Conservation (phyloP, 495 filamentous ascomycete genomes). For the Bathelium albidoporum region DNA sequence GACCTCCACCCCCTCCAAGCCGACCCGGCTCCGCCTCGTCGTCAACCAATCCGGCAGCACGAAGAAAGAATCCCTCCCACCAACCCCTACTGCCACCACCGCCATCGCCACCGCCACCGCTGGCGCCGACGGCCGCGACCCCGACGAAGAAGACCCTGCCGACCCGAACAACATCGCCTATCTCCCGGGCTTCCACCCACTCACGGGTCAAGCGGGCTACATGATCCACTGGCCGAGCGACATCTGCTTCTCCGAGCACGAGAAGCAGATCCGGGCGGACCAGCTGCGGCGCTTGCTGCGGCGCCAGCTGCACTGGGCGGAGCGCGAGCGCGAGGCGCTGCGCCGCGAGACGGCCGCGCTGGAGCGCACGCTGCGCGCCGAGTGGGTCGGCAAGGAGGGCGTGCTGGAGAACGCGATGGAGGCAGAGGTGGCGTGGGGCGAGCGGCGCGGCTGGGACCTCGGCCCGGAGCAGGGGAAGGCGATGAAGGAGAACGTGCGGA, state of each 20-base stretch:
- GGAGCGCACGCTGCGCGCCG: constrained; percentile 56
- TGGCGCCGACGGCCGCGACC: constrained; percentile 23
- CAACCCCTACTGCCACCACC: constrained; percentile 8
- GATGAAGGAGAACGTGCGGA: background rate
- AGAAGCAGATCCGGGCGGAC: constrained; percentile 56
- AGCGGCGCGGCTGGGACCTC: background rate
- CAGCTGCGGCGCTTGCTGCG: constrained; percentile 65
- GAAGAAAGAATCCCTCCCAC: constrained; percentile 15
- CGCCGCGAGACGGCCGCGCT: constrained; percentile 48
- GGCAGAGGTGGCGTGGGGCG: constrained; percentile 35
- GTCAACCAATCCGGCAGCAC: constrained; percentile 15
- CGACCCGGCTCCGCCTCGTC: constrained; percentile 24
- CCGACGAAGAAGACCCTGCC: constrained; percentile 13
- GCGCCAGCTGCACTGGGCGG: constrained; percentile 70
- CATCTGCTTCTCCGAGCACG: constrained; percentile 59
- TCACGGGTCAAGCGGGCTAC: constrained; percentile 32
- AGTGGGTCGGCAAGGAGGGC: constrained; percentile 78
- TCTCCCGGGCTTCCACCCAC: constrained; percentile 24
- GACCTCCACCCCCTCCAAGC: background rate
- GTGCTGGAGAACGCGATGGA: constrained; percentile 51
- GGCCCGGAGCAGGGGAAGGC: background rate
- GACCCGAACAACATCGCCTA: constrained; percentile 29
- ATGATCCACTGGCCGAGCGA: constrained; percentile 44
- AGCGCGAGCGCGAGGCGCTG: constrained; percentile 56
- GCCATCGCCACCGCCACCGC: background rate